Conservation (phyloP, 73 alveolate genomes). For the Tetrahymena malaccensis region DNA sequence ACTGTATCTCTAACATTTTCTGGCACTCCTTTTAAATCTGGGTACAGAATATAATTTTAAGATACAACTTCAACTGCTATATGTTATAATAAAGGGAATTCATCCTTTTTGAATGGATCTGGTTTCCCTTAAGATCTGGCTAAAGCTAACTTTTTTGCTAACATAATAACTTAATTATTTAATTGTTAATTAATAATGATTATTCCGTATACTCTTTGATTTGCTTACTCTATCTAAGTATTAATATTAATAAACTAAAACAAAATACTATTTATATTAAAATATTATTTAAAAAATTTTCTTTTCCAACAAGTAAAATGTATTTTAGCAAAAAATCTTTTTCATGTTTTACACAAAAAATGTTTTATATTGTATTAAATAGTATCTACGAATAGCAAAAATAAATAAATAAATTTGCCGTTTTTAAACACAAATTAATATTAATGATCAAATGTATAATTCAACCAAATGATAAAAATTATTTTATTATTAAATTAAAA, state of each 20-base stretch:
- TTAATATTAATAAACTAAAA: neutral
- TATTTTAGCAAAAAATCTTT: too few species aligned
- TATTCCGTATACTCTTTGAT: neutral
- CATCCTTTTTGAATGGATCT: conserved; percentile 11
- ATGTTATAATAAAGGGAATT: conserved; percentile 31
- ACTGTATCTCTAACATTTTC: conserved; percentile 30
- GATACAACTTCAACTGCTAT: conserved; percentile 74
- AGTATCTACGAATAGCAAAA: neutral
- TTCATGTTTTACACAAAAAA: too few species aligned
- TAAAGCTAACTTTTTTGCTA: conserved; percentile 22
- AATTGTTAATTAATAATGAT: neutral
- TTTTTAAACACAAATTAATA: too few species aligned
- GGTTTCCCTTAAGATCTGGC: conserved; percentile 17
- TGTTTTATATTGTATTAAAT: too few species aligned
- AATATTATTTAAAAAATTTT: too few species aligned
- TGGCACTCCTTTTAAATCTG: conserved; percentile 60
- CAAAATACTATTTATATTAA: too few species aligned
- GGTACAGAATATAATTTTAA: conserved; percentile 55
- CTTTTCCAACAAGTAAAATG: too few species aligned
- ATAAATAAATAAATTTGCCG: neutral
- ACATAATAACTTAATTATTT: neutral
- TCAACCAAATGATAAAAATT: too few species aligned
- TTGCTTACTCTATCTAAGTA: neutral
- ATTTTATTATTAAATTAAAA: too few species aligned
- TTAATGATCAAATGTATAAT: too few species aligned